These are phyloP conservation scores for Elongisporangium anandrum DNA, from an alignment of 352 stramenopile genomes.

Conservation along the genomic window DNA sequence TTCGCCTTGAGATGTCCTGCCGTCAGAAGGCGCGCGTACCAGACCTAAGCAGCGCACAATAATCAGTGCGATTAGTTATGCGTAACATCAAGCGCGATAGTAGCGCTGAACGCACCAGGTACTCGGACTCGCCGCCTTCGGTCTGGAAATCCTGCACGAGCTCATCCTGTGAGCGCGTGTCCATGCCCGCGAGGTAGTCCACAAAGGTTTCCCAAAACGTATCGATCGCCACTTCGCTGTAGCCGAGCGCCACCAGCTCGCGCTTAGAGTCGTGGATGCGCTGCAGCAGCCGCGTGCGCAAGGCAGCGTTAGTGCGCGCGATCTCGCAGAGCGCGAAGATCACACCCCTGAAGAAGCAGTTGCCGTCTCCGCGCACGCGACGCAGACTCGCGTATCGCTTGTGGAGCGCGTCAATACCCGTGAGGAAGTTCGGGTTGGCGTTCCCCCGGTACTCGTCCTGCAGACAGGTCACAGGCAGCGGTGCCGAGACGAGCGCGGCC, in stretches of 20 bases:
- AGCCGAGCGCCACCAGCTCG: constrained; percentile 79
- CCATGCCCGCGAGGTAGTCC: constrained; percentile 81
- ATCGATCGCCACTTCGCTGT: constrained; percentile 91
- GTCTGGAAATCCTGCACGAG: constrained; percentile 82
- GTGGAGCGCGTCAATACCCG: constrained; percentile 61
- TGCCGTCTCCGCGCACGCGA: constrained; percentile 86
- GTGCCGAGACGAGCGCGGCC: constrained; percentile 47
- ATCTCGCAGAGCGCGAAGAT: constrained; percentile 86
- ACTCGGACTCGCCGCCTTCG: constrained; percentile 81
- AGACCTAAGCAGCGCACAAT: constrained; percentile 34
- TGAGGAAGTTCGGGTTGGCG: constrained; percentile 65
- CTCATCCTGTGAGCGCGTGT: constrained; percentile 62
- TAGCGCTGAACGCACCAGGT: constrained; percentile 33
- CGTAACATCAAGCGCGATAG: neutral
- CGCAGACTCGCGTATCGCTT: constrained; percentile 69
- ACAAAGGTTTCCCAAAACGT: constrained; percentile 93
- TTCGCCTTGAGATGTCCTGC: constrained; percentile 86
- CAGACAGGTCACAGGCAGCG: constrained; percentile 47
- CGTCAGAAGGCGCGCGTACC: constrained; percentile 85
- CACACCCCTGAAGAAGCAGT: constrained; percentile 91
- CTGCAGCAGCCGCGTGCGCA: constrained; percentile 41
- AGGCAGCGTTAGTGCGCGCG: constrained; percentile 11
- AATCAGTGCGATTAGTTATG: constrained; percentile 1
- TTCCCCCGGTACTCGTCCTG: constrained; percentile 75
- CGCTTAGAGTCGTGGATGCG: constrained; percentile 67